Base-by-base conservation (phyloP, 768 basidiomycete species). In the Tulasnella calospora region DNA sequence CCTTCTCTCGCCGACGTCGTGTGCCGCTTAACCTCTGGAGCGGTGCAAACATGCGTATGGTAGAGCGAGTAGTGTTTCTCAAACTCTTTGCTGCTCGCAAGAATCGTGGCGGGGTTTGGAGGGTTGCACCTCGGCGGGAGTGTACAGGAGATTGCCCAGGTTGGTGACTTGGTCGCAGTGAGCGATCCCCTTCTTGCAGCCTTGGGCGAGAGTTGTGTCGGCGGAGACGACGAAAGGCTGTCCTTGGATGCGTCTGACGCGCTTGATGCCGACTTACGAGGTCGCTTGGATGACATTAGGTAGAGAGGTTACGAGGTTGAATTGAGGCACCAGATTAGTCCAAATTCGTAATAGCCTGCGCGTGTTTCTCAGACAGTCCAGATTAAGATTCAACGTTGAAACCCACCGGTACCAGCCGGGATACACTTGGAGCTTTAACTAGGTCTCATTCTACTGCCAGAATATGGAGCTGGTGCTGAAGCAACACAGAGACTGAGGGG, bases 1-100 rank as follows among this genome's bases (percentile, higher is more conserved):
- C 83, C n/a, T 78, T 78, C 76, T 67, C 71, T 72, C 41, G 76
- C 40, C 33, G 61, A 44, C n/a, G 61, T 33, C 30, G 76, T 21
- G 55, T 76, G 44, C 73, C 73, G 73, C 36, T 76, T 76, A 27
- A 30, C 35, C 74, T 76, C 74, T 23, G 76, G 51, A 46, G 89
- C 86, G 81, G 90, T 92, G 81, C 94, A 94, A 1, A 95, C 92
- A 83, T 94, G 93, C 0, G 93, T 92, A 82, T 94, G 93, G 82
- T 91, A 93, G 23, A 87, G 92, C 44, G 92, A 92, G 82, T 96
- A 95, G 84, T 96, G 95, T 61, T 88, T 84, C 82, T 96, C 94
- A 12, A 95, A 88, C 80, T 94, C 94, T 55, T 87, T 88, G 69
- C 90, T 88, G 81, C 88, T 88, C 1, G 87, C 85, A 67, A 95